phyloP scores from a whole-genome alignment of 345 rosid genomes.

The Theobroma cacao region DNA sequence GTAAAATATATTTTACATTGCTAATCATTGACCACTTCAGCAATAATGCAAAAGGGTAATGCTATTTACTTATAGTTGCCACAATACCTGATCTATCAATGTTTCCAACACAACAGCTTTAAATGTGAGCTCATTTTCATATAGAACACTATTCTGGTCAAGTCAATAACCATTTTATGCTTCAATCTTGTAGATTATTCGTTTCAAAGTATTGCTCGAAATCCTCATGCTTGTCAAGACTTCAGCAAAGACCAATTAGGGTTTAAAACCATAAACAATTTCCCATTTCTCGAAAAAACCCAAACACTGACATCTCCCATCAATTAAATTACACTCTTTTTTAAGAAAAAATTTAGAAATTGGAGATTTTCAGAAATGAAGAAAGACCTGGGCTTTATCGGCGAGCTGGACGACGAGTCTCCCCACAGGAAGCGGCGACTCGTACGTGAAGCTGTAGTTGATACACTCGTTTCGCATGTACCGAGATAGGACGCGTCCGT shows the following conservation, averaged over 20 bases:
- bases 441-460: conserved; percentile 79
- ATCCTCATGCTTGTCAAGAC: not conserved
- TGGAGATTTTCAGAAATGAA: not conserved
- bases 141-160: not conserved
- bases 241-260: not conserved
- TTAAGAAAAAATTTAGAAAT: not conserved
- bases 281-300: not conserved
- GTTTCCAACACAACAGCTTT: not conserved
- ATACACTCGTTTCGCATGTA: conserved; percentile 96
- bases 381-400: conserved; percentile 92
- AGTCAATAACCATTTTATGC: not conserved
- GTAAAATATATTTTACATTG: not conserved
- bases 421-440: conserved; percentile 96
- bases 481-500: conserved; percentile 94
- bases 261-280: not conserved
- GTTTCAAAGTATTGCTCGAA: not conserved
- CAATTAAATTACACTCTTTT: not conserved
- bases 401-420: conserved; percentile 96
- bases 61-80: not conserved
- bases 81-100: not conserved
- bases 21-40: not conserved
- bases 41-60: not conserved
- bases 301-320: not conserved
- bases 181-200: not conserved
- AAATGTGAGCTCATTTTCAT: not conserved